Evolutionary conservation across 805 yeast genomes (phyloP).

Genomic region (Kodamaea hsintzibuensis): DNA sequence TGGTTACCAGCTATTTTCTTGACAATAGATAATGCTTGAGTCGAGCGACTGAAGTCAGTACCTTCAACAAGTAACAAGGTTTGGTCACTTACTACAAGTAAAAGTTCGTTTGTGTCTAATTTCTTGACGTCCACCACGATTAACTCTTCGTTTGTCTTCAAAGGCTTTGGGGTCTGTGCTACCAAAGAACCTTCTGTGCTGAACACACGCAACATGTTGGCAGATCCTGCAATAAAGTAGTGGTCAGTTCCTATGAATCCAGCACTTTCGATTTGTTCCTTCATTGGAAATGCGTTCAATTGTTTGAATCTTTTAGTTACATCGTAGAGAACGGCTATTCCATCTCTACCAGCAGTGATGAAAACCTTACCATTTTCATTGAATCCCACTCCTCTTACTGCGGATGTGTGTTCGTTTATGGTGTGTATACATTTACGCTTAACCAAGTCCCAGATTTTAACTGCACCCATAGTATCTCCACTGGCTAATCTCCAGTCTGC

Average conservation of each 20-base stretch:
- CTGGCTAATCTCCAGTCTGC: slow-evolving; percentile 75
- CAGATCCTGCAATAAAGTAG: slow-evolving; percentile 78
- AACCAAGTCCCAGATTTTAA: slow-evolving; percentile 64
- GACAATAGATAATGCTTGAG: slow-evolving; percentile 39
- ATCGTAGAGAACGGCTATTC: slow-evolving; percentile 62
- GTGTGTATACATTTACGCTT: slow-evolving; percentile 68
- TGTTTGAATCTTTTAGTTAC: slow-evolving; percentile 51
- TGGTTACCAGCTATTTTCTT: slow-evolving; percentile 86
- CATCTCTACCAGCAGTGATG: slow-evolving; percentile 88
- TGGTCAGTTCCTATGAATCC: slow-evolving; percentile 53
- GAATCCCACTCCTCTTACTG: slow-evolving; percentile 84
- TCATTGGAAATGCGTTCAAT: slow-evolving; percentile 66
- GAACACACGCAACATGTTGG: slow-evolving; percentile 69
- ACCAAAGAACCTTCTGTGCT: slow-evolving; percentile 50
- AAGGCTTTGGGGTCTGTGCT: slow-evolving; percentile 48
- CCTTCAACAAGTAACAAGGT: slow-evolving; percentile 54
- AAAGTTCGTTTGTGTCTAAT: slow-evolving; percentile 35
- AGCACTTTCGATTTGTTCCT: slow-evolving; percentile 70
- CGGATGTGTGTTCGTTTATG: slow-evolving; percentile 73
- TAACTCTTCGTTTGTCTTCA: slow-evolving; percentile 68
- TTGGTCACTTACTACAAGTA: slow-evolving; percentile 79
- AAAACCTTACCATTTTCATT: slow-evolving; percentile 51
- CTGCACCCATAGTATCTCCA: slow-evolving; percentile 60
- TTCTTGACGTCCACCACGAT: slow-evolving; percentile 61
- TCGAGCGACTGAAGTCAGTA: slow-evolving; percentile 17